phyloP scores from a whole-genome alignment of 768 basidiomycete species.

The Termitomyces titanicus region DNA sequence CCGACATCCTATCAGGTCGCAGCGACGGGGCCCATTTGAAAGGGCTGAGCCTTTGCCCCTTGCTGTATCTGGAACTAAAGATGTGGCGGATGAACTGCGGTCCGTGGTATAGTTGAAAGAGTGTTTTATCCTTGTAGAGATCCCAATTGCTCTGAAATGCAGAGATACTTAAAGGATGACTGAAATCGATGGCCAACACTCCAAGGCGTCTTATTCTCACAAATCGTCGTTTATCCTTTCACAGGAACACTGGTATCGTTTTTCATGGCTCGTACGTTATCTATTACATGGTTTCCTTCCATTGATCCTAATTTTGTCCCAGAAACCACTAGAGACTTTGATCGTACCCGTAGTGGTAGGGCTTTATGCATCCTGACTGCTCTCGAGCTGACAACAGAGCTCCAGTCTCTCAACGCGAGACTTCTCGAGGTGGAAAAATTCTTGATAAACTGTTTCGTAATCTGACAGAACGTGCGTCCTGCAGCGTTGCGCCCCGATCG shows the following conservation, averaged over 20 bases:
- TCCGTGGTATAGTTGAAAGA: not conserved
- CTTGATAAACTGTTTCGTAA: not conserved
- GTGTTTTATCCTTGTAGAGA: not conserved
- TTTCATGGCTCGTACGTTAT: not conserved
- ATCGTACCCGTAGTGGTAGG: not conserved
- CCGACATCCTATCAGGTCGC: not conserved
- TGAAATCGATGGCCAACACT: not conserved
- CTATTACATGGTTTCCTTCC: not conserved
- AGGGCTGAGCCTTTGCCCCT: not conserved
- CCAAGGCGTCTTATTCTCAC: not conserved
- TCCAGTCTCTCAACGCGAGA: not conserved
- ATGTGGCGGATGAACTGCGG: not conserved
- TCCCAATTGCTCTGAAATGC: not conserved
- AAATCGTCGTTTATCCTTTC: not conserved
- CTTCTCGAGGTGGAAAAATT: not conserved
- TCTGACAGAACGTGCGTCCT: not conserved
- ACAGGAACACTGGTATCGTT: not conserved
- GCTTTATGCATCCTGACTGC: not conserved
- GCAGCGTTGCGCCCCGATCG: not conserved
- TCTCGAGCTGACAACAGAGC: not conserved
- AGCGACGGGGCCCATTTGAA: not conserved
- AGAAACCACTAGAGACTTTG: not conserved
- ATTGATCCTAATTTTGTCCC: not conserved
- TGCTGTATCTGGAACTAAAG: not conserved
- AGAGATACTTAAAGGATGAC: not conserved